These are phyloP conservation scores for Trifolium fragiferum DNA, from an alignment of 306 rosid species.

Conservation along the genomic window DNA sequence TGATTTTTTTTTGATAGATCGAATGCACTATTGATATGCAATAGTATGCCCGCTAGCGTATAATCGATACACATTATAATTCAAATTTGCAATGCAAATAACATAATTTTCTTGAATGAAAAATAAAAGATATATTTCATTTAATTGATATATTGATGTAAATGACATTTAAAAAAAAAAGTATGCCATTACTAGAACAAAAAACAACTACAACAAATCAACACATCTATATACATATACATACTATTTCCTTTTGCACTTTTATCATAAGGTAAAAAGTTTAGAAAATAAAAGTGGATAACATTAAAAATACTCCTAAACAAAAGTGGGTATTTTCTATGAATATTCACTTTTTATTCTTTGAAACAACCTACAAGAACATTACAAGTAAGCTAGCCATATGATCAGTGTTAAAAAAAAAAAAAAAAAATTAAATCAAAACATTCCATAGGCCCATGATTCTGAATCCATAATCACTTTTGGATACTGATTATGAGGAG, in stretches of 20 bases:
- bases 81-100: background rate
- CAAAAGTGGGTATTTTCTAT: slow-evolving; percentile 33
- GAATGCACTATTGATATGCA: no score
- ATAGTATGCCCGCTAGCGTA: no score
- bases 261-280: slow-evolving; percentile 14
- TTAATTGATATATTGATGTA: background rate
- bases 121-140: slow-evolving; percentile 1
- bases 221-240: slow-evolving; percentile 38
- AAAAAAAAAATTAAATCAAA: slow-evolving; percentile 35
- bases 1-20: no score
- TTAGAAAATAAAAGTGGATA: slow-evolving; percentile 8
- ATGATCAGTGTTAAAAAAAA: background rate
- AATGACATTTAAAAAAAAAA: slow-evolving; percentile 4
- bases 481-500: slow-evolving; percentile 49
- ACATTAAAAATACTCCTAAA: slow-evolving; percentile 8
- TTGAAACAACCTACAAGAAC: slow-evolving; percentile 43
- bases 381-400: slow-evolving; percentile 47
- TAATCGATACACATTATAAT: no score
- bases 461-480: slow-evolving; percentile 58
- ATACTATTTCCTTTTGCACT: slow-evolving; percentile 20
- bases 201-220: background rate
- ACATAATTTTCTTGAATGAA: background rate
- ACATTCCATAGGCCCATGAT: slow-evolving; percentile 55
- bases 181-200: slow-evolving; percentile 1
- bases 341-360: slow-evolving; percentile 40